Evolutionary conservation across 202 grass and related monocot genomes (phyloP), one percentile per base, ranked within the genome.

Genomic region (Brachypodium distachyon): DNA sequence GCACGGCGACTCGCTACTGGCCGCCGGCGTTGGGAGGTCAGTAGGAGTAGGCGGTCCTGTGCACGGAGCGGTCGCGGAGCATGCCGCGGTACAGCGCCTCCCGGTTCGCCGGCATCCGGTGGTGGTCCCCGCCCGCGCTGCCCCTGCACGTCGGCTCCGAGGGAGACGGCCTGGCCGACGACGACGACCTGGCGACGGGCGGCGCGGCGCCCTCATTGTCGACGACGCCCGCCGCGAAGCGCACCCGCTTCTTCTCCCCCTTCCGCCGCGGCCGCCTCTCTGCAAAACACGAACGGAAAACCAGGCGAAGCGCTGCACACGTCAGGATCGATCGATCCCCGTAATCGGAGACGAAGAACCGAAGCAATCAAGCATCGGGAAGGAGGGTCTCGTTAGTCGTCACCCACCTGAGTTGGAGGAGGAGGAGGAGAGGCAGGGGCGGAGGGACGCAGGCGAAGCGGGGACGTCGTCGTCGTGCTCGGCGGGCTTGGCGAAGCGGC

Each of bases 51-150:
- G 90, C 76, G 40, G 73, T 64, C 66, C 86, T 46, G 49, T 86
- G 85, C 63, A 82, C 56, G 76, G 82, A 72, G 50, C 93, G 88
- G 60, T 91, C 85, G 34, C 88, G 93, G 80, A 97, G 88, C 68
- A 97, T 93, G 79, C 93, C 93, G 42, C 90, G 87, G 86, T 97
- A 97, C 12, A 97, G 83, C 70, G 83, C 93, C 83, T 83, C 88
- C 68, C 91, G 59, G 81, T 97, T 97, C 9, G 90, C 83, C 63
- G 93, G 93, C 93, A 97, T 93, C 71, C 57, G 74, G 1, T 80
- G 74, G 1, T 79, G 49, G 74, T 14, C 1, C 31, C 65, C 73
- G 54, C 11, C 43, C 32, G 79, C 37, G 74, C 38, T 68, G 29
- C 79, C 77, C 73, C 73, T 76, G 82, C 73, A 88, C 5, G 53